Base-by-base conservation (phyloP, 352 stramenopile genomes). In the Phytophthora capsici region DNA sequence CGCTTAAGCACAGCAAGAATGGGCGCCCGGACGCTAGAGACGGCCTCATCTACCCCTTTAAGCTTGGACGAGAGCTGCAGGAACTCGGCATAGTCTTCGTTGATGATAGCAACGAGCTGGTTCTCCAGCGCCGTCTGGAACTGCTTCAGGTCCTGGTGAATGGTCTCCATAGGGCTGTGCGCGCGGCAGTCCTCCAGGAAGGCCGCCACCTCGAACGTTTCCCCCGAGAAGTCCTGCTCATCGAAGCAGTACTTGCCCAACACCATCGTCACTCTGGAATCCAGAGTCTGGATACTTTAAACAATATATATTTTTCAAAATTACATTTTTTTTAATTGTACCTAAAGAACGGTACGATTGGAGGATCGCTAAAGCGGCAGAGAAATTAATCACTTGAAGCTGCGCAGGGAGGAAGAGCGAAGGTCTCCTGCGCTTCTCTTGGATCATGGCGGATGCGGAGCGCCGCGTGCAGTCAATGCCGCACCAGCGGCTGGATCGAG, bases 31-130 rank as follows among this genome's bases (percentile, higher is more conserved):
- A 96, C 81, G 10, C 85, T 92, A 9, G 84, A 89, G 16, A 95
- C 87, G 19, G 88, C 86, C 57, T 92, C 88, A 50, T 96, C 88
- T 25, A 96, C 86, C 19, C 85, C 88, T 61, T 94, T 93, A 25
- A 96, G 78, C 66, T 88, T 90, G 44, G 86, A 90, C 37, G 88
- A 96, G 45, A 96, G 82, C 75, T 96, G 88, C 38, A 96, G 73
- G 56, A 96, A 96, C 75, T 96, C 88, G 45, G 85, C 77, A 57
- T 96, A 96, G 70, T 96, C 88, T 36, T 94, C 77, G 54, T 96
- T 93, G 74, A 96, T 96, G 66, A 96, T 94, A 38, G 85, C 80
- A 13, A 96, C 88, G 26, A 96, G 78, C 75, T 96, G 88, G 66
- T 94, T 96, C 71, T 96, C 88, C 7, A 96, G 78, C 63, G 86